phyloP scores from a whole-genome alignment of 2,329 filamentous ascomycete species.

The Ophiosphaerella korrae region DNA sequence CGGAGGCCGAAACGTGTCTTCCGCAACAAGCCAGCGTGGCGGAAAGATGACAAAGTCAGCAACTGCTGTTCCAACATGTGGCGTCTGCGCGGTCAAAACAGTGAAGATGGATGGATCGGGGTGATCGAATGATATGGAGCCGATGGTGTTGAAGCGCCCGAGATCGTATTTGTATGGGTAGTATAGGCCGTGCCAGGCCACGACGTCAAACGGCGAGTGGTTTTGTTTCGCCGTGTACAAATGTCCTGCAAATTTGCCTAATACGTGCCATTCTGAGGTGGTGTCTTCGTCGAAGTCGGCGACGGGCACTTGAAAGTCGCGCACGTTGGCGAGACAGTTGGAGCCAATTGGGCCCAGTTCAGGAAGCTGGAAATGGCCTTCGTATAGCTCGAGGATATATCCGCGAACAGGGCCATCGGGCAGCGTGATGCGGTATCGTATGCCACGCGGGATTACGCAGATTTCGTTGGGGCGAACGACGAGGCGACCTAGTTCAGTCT shows the following conservation, averaged over 20 bases:
- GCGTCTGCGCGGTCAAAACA: conserved; percentile 67
- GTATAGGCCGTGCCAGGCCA: conserved; percentile 74
- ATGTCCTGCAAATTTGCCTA: conserved; percentile 66
- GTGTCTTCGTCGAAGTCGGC: conserved; percentile 63
- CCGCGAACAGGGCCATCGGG: conserved; percentile 66
- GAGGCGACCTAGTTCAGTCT: conserved; percentile 69
- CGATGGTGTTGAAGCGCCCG: conserved; percentile 63
- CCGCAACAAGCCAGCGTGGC: conserved; percentile 71
- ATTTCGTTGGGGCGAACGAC: conserved; percentile 72
- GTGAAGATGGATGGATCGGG: conserved; percentile 71
- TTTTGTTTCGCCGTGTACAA: conserved; percentile 66
- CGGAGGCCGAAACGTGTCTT: conserved; percentile 72
- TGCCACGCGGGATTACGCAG: conserved; percentile 68
- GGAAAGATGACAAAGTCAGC: conserved; percentile 77
- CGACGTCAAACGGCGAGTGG: conserved; percentile 73
- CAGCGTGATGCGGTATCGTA: conserved; percentile 65
- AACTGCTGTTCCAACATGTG: conserved; percentile 59
- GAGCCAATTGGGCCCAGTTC: conserved; percentile 70
- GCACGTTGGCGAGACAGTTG: conserved; percentile 67
- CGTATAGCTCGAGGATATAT: conserved; percentile 71
- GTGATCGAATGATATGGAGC: conserved; percentile 65
- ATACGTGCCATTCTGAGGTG: conserved; percentile 61
- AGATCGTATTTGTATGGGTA: conserved; percentile 65
- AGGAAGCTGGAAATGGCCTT: conserved; percentile 67
- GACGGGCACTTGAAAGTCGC: conserved; percentile 68